Base-by-base conservation (phyloP, 148 eudicot species). In the Salicornia ramosissima region DNA sequence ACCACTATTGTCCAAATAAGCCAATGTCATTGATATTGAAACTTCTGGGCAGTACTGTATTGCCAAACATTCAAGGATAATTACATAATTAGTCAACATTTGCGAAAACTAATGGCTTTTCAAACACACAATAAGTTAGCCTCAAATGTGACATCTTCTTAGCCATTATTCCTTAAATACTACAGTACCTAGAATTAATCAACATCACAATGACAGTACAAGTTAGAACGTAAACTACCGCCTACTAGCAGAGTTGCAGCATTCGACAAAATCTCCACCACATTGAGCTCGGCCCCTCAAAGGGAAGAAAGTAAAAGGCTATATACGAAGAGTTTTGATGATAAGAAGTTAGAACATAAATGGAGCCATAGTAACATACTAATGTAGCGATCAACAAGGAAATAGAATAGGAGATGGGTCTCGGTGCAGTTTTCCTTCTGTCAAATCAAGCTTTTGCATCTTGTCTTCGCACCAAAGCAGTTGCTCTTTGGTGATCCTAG, bases 391-490 rank as follows among this genome's bases (percentile, higher is more conserved):
- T 82, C 75, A 84, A 78, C 91, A 84, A 55, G 99, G 99, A 79
- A 94, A 94, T 36, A 94, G 88, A 74, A 87, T 79, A 51, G 97
- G 99, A 65, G 91, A 87, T 1, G 97, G 93, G 55, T 94, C 96
- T 79, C 99, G 80, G 73, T 76, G 91, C 68, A 94, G 86, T 80
- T 82, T 94, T 22, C 93, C 90, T 46, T 79, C 78, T 14, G 75
- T 40, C 68, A 94, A 71, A 52, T 72, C 75, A 19, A 94, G 80
- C 72, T 89, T 94, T 76, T 80, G 80, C 87, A 87, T 82, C 82
- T 94, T 94, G 54, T 89, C 96, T 83, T 91, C 97, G 30, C 96
- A 91, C 99, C 99, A 94, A 63, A 89, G 85, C 51, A 94, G 66
- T 60, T 94, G 96, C 21, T 94, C 96, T 65, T 83, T 85, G 47